Evolutionary conservation across 768 basidiomycete species (phyloP).

Genomic region (Agaricus bisporus): DNA sequence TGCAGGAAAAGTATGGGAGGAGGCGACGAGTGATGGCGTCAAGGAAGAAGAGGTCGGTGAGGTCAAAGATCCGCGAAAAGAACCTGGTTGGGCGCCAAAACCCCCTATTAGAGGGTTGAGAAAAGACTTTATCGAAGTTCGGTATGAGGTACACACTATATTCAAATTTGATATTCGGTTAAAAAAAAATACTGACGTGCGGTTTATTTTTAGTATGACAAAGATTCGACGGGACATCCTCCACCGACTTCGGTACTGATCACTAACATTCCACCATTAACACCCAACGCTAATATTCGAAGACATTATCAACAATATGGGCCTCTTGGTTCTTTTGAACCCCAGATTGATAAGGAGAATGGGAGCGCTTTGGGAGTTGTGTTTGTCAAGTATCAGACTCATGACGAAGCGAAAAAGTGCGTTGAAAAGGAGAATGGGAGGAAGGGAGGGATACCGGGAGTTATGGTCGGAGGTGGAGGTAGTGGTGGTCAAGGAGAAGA

Average conservation of each 20-base stretch:
- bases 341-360: slow-evolving; percentile 73
- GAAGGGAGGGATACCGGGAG: slow-evolving; percentile 37
- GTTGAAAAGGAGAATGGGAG: slow-evolving; percentile 63
- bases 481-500: slow-evolving; percentile 25
- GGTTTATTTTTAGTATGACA: slow-evolving; percentile 59
- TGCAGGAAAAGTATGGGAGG: slow-evolving; percentile 51
- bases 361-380: slow-evolving; percentile 82
- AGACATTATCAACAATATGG: slow-evolving; percentile 64
- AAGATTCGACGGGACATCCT: slow-evolving; percentile 61
- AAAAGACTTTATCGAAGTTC: slow-evolving; percentile 35
- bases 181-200: no score
- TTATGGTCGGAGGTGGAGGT: slow-evolving; percentile 17
- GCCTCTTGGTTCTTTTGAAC: slow-evolving; percentile 57
- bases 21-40: slow-evolving; percentile 18
- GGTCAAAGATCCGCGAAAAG: slow-evolving; percentile 52
- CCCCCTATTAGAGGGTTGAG: slow-evolving; percentile 15
- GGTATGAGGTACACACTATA: slow-evolving; percentile 46
- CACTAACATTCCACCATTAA: slow-evolving; percentile 64
- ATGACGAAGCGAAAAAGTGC: slow-evolving; percentile 66
- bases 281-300: slow-evolving; percentile 58
- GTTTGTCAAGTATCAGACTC: slow-evolving; percentile 57
- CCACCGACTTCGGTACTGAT: slow-evolving; percentile 74
- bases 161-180: slow-evolving; percentile 16
- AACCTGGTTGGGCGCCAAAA: slow-evolving; percentile 24
- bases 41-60: slow-evolving; percentile 28